Evolutionary conservation across 1,139 yeast species (phyloP), one percentile per base, ranked within the genome.

Genomic region (Kodamaea plutei): DNA sequence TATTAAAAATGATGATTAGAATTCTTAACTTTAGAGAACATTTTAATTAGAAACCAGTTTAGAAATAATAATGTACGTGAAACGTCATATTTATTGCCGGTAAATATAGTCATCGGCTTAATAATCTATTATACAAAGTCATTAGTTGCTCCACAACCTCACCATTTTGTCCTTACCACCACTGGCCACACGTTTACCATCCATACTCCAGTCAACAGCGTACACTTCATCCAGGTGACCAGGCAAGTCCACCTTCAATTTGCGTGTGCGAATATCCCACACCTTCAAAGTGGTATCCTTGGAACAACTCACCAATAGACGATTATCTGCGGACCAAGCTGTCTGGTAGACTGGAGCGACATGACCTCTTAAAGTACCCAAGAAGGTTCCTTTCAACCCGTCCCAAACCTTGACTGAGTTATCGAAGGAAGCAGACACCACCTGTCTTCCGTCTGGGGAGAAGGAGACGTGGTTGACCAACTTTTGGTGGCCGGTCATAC

Each of bases 401-500:
- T 89, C 96, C 98, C 98, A 91, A 31, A 91, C 63, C 58, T 91
- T 91, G 44, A 93, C 78, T 2, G 95, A 84, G 56, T 91, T 91
- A 56, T 91, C 99, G 54, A 91, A 91, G 2, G 97, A 87, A 5
- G 96, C 89, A 8, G 96, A 85, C 1, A 91, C 95, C 32, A 93
- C 75, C 46, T 76, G 73, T 43, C 96, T 73, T 6, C 97, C 97
- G 56, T 91, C 97, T 3, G 99, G 98, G 2, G 96, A 84, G 52
- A 91, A 91, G 6, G 89, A 79, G 6, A 91, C 99, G 55, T 91
- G 97, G 52, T 91, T 91, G 16, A 91, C 98, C 21, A 89, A 69
- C 58, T 91, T 91, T 54, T 91, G 98, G 58, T 91, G 99, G 15
- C 99, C 99, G 1, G 96, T 88, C 93, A 91, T 83, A 49, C 98